phyloP scores from a whole-genome alignment of 1,284 basidiomycete genomes.

The Phellinidium pouzarii region DNA sequence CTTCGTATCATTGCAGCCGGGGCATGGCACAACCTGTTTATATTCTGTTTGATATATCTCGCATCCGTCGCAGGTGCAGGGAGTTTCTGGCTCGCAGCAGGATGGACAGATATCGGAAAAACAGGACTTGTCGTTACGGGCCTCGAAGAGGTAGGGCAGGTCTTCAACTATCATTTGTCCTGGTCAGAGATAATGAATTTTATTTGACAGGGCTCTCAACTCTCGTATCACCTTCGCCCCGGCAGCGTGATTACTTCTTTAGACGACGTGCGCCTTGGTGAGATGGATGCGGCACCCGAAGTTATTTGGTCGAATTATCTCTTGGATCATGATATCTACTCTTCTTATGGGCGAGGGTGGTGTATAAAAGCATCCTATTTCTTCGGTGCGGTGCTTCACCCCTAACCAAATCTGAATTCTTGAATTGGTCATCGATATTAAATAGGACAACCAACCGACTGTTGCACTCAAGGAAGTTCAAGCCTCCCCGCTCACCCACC shows the following conservation, averaged over 20 bases:
- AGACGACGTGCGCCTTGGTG: conserved; percentile 44
- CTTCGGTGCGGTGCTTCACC: conserved; percentile 24
- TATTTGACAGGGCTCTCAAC: conserved; percentile 43
- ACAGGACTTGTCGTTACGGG: conserved; percentile 45
- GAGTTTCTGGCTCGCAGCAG: conserved; percentile 31
- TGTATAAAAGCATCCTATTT: conserved; percentile 40
- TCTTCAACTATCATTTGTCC: neutral
- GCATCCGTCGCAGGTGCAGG: conserved; percentile 26
- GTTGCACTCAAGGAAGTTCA: conserved; percentile 21
- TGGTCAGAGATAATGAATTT: conserved; percentile 17
- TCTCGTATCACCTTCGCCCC: conserved; percentile 41
- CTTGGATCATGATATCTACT: conserved; percentile 20
- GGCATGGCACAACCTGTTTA: conserved; percentile 60
- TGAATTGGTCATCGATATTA: neutral
- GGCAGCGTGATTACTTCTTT: conserved; percentile 51
- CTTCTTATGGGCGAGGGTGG: conserved; percentile 42
- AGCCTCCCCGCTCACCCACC: conserved; percentile 9
- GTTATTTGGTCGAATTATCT: conserved; percentile 48
- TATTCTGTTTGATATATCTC: conserved; percentile 36
- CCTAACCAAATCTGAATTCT: neutral
- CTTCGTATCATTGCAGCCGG: conserved; percentile 58
- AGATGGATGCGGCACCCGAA: conserved; percentile 14
- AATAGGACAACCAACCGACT: conserved; percentile 18
- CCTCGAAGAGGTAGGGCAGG: conserved; percentile 37
- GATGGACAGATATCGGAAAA: conserved; percentile 44